Base-by-base conservation (phyloP, 257 asterid species). In the Ehretia macrophylla region DNA sequence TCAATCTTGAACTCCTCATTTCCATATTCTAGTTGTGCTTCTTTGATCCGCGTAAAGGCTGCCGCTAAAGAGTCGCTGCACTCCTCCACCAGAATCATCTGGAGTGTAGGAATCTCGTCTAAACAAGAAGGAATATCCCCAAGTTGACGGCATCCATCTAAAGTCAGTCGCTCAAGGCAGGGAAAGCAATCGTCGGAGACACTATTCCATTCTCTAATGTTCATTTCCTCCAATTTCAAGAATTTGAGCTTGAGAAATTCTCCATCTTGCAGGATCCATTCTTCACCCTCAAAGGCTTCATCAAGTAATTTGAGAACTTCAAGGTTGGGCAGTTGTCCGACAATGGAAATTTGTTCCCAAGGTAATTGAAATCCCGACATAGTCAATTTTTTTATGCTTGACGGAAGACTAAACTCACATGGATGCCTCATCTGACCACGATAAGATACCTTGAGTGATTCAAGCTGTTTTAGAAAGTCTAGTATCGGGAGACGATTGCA, bases 381-480 rank as follows among this genome's bases (percentile, higher is more conserved):
- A 1, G 3, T 4, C 17, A 64, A 11, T 5, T 2, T 1, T 53
- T 52, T 51, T 16, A 63, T 12, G 20, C 4, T 51, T 14, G 13
- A 14, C 13, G 68, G 69, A 0, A 55, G 32, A 19, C 39, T 51
- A 49, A 55, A 35, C 60, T 47, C 27, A 0, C n/a, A 5, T 5
- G 8, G 17, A 23, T 56, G 21, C 47, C 1, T 17, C 17, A 22
- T 3, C 18, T 19, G 10, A 13, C 48, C 47, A 0, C 51, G 5
- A 13, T 55, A 58, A 42, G 5, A 0, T 32, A 44, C 27, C 0
- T 0, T 0, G 22, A 65, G 42, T 0, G 0, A 0, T 4, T 58
- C 22, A 18, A 59, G 46, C 19, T 40, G 42, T 13, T 3, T 38
- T 17, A 59, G 56, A 38, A 1, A 42, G 50, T 59, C 23, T 23